Evolutionary conservation across 306 rosid genomes (phyloP).

Genomic region (Potentilla sterilis): DNA sequence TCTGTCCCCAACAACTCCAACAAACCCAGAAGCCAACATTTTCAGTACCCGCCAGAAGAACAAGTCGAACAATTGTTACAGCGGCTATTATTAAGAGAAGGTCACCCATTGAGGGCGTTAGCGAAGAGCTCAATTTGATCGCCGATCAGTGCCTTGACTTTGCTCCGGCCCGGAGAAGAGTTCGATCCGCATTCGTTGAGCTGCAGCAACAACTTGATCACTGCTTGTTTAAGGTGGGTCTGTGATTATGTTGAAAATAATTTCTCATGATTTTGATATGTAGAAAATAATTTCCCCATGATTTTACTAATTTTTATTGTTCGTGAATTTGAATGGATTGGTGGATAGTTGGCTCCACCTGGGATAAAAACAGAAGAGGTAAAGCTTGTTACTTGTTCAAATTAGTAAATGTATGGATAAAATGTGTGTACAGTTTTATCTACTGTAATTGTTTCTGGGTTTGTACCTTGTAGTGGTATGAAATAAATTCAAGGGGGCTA

Average conservation of each 20-base stretch:
- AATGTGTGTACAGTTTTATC: background rate
- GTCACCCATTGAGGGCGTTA: constrained; percentile 53
- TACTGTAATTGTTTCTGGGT: background rate
- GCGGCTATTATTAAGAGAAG: constrained; percentile 41
- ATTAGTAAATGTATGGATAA: background rate
- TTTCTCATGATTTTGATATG: background rate
- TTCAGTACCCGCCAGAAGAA: constrained; percentile 8
- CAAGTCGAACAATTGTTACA: constrained; percentile 12
- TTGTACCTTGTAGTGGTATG: constrained; percentile 60
- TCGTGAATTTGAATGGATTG: constrained; percentile 23
- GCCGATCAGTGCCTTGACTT: constrained; percentile 58
- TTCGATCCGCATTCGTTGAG: constrained; percentile 55
- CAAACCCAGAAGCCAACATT: constrained; percentile 14
- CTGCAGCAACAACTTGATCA: constrained; percentile 60
- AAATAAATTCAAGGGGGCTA: constrained; percentile 71
- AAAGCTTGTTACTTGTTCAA: constrained; percentile 18
- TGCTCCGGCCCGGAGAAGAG: constrained; percentile 59
- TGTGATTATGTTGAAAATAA: background rate
- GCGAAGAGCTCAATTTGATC: constrained; percentile 53
- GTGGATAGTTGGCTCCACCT: constrained; percentile 65
- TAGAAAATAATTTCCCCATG: background rate
- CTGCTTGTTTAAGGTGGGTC: constrained; percentile 62
- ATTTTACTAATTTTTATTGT: background rate
- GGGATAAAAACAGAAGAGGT: constrained; percentile 82
- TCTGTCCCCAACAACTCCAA: constrained; percentile 12